Conservation (phyloP, 257 asterid genomes). For the Solanum virginianum region DNA sequence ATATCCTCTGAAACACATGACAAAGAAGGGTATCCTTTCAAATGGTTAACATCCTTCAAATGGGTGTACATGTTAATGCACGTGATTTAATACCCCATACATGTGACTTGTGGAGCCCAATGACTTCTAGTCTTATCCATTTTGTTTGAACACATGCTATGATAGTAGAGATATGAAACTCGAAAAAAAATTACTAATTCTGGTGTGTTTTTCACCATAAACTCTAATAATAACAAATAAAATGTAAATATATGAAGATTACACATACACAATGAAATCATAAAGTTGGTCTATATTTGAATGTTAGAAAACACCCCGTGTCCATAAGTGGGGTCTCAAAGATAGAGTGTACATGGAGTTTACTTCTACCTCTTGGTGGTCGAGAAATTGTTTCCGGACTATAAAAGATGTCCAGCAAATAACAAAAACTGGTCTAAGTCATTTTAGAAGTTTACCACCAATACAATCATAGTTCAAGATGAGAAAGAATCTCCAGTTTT, state of each 20-base stretch:
- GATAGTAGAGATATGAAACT: background rate
- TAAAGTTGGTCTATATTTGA: background rate
- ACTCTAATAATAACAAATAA: background rate
- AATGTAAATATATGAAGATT: background rate
- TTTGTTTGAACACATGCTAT: background rate
- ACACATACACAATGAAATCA: too few species aligned
- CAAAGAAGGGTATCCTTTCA: too few species aligned
- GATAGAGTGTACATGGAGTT: background rate
- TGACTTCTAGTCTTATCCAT: background rate
- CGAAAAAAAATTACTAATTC: background rate
- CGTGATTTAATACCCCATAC: background rate
- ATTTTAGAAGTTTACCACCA: background rate
- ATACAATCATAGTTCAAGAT: background rate
- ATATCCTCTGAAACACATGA: too few species aligned
- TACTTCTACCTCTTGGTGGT: background rate
- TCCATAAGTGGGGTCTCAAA: background rate
- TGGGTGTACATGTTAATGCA: background rate
- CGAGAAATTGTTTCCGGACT: background rate
- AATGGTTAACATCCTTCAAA: too few species aligned
- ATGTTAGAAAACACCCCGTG: accelerated
- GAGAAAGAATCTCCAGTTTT: background rate
- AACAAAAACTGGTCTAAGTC: background rate
- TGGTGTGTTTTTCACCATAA: background rate
- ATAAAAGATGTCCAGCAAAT: background rate
- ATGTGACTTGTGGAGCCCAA: background rate